Base-by-base conservation (phyloP, 495 filamentous ascomycete genomes). In the Chaetomium fimeti region DNA sequence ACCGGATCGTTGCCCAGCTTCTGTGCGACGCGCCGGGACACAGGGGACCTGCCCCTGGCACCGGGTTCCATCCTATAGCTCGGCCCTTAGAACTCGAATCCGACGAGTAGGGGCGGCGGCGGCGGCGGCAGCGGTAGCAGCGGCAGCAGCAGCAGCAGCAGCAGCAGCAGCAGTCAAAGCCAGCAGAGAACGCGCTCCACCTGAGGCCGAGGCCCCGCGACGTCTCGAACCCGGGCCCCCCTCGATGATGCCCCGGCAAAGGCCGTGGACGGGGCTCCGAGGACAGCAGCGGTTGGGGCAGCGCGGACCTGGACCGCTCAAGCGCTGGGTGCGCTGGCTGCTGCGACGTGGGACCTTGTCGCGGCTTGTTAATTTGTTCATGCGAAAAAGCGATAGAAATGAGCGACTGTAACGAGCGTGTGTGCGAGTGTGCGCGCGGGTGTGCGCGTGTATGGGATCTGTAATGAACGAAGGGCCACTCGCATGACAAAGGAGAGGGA, bases 11-110 rank as follows among this genome's bases (percentile, higher is more conserved):
- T 61, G 67, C 51, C 67, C 28, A 72, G 61, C 65, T 74, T 74
- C 53, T 69, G 69, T 74, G 69, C 64, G 60, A 74, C 71, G 55
- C 69, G 71, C 64, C 66, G 64, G 56, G 66, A 62, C 60, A 63
- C 66, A 62, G 68, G 62, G 62, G 69, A 68, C 66, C 66, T 62
- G 65, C 67, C 69, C 66, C 68, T 68, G 67, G 59, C 55, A 49
- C 63, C 49, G 53, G 71, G 59, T 58, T 74, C 71, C 71, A 74
- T 74, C 48, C 56, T 64, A 28, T 24, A 24, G n/a, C n/a, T 8
- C 55, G 42, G 40, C 1, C 40, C 40, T 56, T n/a, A 24, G 43
- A 15, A 40, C 9, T 38, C 29, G 54, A 22, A n/a, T 3, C 27
- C 61, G 52, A 20, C 32, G 45, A 61, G 32, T 8, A 32, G 24